Conservation (phyloP, 2,329 filamentous ascomycete species). For the Colletotrichum tabaci region DNA sequence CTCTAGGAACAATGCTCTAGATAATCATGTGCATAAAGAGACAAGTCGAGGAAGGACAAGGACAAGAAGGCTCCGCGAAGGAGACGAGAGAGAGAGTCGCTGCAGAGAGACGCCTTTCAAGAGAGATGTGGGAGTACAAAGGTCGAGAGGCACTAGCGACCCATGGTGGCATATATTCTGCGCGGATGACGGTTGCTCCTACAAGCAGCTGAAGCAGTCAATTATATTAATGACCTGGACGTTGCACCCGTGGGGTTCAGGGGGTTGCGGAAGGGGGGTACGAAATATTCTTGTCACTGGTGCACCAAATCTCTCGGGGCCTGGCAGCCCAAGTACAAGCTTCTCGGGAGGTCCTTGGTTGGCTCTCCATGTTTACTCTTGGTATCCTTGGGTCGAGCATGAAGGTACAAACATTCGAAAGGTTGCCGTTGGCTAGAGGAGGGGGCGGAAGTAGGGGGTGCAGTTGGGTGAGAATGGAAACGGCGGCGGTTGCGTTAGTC, state of each 20-base stretch:
- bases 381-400: neutral
- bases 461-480: conserved; percentile 3
- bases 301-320: neutral
- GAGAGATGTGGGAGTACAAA: neutral
- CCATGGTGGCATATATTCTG: neutral
- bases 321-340: conserved; percentile 1
- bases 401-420: neutral
- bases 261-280: neutral
- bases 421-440: neutral
- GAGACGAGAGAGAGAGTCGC: neutral
- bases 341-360: conserved; percentile 2
- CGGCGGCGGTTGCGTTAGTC: conserved; percentile 13
- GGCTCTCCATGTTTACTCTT: neutral
- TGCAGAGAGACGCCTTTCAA: neutral
- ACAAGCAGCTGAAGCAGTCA: conserved; percentile 1
- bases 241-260: neutral
- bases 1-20: neutral
- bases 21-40: neutral
- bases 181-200: too few species aligned
- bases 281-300: neutral
- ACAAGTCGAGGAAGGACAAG: neutral
- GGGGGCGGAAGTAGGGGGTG: neutral
- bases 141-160: neutral
- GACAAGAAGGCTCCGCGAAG: neutral
- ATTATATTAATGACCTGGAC: neutral